Conservation (phyloP, 2,329 filamentous ascomycete species). For the Stagonosporopsis chrysanthemi region DNA sequence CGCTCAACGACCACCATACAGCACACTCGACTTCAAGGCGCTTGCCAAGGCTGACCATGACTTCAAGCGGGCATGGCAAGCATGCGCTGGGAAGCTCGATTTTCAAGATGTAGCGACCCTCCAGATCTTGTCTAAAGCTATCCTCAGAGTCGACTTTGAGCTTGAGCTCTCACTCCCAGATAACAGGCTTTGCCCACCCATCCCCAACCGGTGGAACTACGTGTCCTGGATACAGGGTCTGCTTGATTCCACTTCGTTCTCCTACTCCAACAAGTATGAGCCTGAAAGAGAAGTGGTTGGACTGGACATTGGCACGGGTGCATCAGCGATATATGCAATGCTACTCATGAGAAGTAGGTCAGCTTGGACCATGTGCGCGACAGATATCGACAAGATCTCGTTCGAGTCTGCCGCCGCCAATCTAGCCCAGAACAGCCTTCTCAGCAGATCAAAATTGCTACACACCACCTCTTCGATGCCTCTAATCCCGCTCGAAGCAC, state of each 20-base stretch:
- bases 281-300: slow-evolving; percentile 67
- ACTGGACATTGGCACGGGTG: slow-evolving; percentile 88
- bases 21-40: slow-evolving; percentile 66
- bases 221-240: slow-evolving; percentile 86
- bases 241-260: slow-evolving; percentile 70
- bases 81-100: slow-evolving; percentile 69
- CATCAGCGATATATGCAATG: slow-evolving; percentile 89
- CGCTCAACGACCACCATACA: slow-evolving; percentile 54
- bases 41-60: slow-evolving; percentile 66
- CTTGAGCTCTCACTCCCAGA: slow-evolving; percentile 74
- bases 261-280: slow-evolving; percentile 56
- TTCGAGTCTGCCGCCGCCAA: slow-evolving; percentile 72
- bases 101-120: slow-evolving; percentile 81
- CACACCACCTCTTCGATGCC: slow-evolving; percentile 59
- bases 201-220: slow-evolving; percentile 80
- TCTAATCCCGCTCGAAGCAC: slow-evolving; percentile 69
- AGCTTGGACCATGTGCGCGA: slow-evolving; percentile 64
- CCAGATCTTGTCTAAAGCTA: slow-evolving; percentile 77
- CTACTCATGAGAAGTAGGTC: slow-evolving; percentile 74
- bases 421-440: slow-evolving; percentile 69
- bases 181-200: slow-evolving; percentile 85
- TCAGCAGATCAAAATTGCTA: slow-evolving; percentile 70
- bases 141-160: slow-evolving; percentile 78
- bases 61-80: slow-evolving; percentile 62
- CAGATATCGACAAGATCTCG: slow-evolving; percentile 78